Base-by-base conservation (phyloP, 2,329 filamentous ascomycete genomes). In the Ophiognomonia clavigignenti-juglandacearum region DNA sequence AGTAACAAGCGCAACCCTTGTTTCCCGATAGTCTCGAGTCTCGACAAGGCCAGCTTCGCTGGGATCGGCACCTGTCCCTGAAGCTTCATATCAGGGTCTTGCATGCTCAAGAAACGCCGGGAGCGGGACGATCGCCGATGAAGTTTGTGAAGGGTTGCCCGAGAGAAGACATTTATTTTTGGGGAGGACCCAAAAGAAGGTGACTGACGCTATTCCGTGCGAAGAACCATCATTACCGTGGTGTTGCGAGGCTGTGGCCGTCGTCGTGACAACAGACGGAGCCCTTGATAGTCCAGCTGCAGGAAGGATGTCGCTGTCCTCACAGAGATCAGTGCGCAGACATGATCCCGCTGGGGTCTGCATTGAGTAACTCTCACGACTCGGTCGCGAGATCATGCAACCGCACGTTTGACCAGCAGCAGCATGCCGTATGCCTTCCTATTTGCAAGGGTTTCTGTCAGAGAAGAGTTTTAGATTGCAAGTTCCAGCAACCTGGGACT, bases 231-330 rank as follows among this genome's bases (percentile, higher is more conserved):
- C 11, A 14, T 32, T 29, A 13, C 13, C 13, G 26, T 29, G 13
- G 26, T 8, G 13, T 13, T 29, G 13, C 26, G 26, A 29, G 13
- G 26, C 11, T 13, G 11, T 31, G 26, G 5, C 38, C 22, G 48
- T 51, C 48, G 48, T 51, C 48, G 45, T 48, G 48, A 45, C 48
- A 47, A 45, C 45, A 42, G 41, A 35, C 19, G 29, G 26, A 31
- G 36, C 26, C n/a, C n/a, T n/a, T n/a, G n/a, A n/a, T n/a, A 34
- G 22, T 19, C 18, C 24, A 40, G 26, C 23, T 43, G 29, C 11
- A 31, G 5, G 11, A 31, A 31, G 23, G 31, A 24, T 35, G 31
- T 14, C 18, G 16, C 41, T n/a, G 32, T 27, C 22, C 23, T 18
- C 24, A 5, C 9, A 19, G 31, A 23, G 44, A 41, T 31, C 37